phyloP scores from a whole-genome alignment of 108 stramenopile genomes.

The Epipyxis sp. region DNA sequence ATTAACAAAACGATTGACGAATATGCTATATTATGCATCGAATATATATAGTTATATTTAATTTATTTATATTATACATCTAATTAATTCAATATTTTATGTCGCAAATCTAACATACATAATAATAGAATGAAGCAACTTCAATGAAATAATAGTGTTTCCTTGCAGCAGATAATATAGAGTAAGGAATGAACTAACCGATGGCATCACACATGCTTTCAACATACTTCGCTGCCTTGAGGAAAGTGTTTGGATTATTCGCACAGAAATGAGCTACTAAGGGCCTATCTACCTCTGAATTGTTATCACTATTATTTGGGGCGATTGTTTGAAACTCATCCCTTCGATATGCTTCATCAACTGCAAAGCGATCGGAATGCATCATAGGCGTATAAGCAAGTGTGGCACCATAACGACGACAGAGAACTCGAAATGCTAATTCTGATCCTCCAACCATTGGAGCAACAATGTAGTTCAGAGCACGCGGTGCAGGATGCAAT shows the following conservation, averaged over 20 bases:
- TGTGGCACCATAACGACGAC: slow-evolving; percentile 27
- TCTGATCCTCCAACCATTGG: slow-evolving; percentile 35
- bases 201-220: slow-evolving; percentile 73
- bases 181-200: not conserved
- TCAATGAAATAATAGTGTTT: too few species aligned
- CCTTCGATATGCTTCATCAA: slow-evolving; percentile 33
- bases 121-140: too few species aligned
- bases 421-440: slow-evolving; percentile 27
- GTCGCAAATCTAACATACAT: too few species aligned
- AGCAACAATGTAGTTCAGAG: too few species aligned
- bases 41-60: too few species aligned
- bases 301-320: too few species aligned
- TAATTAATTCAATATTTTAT: too few species aligned
- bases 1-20: too few species aligned
- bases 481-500: too few species aligned
- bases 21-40: too few species aligned
- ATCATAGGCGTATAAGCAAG: slow-evolving; percentile 32
- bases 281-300: slow-evolving; percentile 83
- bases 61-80: too few species aligned
- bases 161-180: too few species aligned
- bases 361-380: not conserved
- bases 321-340: slow-evolving; percentile 72
- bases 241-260: slow-evolving; percentile 66
- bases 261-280: slow-evolving; percentile 81
- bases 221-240: slow-evolving; percentile 55